These are phyloP conservation scores for Quercus cerris DNA, from an alignment of 306 rosid genomes.

Conservation along the genomic window DNA sequence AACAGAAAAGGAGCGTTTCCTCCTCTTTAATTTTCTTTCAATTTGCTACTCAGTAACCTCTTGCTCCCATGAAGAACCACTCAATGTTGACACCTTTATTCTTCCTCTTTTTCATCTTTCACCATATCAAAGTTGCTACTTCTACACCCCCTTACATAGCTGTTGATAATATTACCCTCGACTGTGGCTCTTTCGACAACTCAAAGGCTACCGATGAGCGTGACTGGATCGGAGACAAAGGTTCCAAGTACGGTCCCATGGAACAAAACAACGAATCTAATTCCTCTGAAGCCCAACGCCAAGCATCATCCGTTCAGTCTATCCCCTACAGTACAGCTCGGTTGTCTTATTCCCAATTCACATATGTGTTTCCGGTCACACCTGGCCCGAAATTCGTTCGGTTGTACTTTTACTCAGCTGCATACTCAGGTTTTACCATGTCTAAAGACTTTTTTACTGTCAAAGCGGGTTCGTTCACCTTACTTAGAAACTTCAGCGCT, in stretches of 20 bases:
- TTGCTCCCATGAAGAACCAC: no score
- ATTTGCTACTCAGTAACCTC: no score
- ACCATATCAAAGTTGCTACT: not conserved
- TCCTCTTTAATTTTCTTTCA: no score
- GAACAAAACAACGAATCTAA: not conserved
- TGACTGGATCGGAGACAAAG: not conserved
- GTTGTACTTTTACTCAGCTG: constrained; percentile 33
- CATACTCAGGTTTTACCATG: constrained; percentile 17
- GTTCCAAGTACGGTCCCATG: constrained; percentile 1
- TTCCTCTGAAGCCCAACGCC: constrained; percentile 11
- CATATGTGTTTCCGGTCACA: constrained; percentile 31
- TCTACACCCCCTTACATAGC: not conserved
- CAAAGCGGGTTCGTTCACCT: constrained; percentile 27
- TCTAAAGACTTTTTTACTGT: constrained; percentile 32
- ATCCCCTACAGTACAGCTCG: constrained; percentile 39
- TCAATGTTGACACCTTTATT: no score
- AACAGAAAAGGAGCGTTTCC: no score
- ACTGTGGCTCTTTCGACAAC: not conserved
- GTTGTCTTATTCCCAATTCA: constrained; percentile 30
- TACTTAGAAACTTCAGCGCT: constrained; percentile 34
- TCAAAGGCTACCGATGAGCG: not conserved
- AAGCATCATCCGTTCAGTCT: no score
- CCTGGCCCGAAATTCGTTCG: constrained; percentile 42
- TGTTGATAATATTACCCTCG: not conserved
- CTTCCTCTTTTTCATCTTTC: not conserved